Base-by-base conservation (phyloP, 495 filamentous ascomycete genomes). In the Neurospora terricola region DNA sequence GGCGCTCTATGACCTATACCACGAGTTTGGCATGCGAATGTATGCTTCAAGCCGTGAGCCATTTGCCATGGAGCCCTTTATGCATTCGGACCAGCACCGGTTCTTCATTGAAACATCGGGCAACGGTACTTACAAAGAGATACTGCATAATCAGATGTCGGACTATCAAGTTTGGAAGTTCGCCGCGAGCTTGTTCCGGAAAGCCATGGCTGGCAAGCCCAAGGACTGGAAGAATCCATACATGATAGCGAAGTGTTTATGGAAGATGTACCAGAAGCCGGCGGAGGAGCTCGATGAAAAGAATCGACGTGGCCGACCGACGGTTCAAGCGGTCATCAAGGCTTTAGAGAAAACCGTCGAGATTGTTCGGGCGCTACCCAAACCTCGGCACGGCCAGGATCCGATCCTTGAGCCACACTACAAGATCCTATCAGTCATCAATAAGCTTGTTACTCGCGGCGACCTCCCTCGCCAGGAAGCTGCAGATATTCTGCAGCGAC, bases 331-430 rank as follows among this genome's bases (percentile, higher is more conserved):
- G 71, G 87, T 97, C 12, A 76, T 96, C 30, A 85, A 89, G 54
- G 85, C 80, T 3, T 74, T 97, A 48, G 86, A 91, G 23, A 88
- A 88, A 74, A 90, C 94, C 0, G 91, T 98, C 73, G 84, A 92
- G 74, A 86, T 89, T 5, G 87, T 83, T 14, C 78, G 78, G 5
- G 78, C 78, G 12, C 43, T 96, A n/a, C 94, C 93, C 7, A 91
- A 93, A 76, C 92, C 91, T 27, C 91, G 88, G 70, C 91, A 96
- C 75, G 91, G 89, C 16, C 85, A 91, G 72, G 93, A 98, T 73
- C 94, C 93, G 0, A 92, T 96, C 27, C 88, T 99, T 34, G 96
- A 98, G 80, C 96, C 96, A 16, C 94, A 98, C 78, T 98, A 97
- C 82, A 98, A 98, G 81, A 90, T 98, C 37, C 87, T 97, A 36